Evolutionary conservation across 352 stramenopile species (phyloP).

Genomic region (Phytophthora niederhauseri): DNA sequence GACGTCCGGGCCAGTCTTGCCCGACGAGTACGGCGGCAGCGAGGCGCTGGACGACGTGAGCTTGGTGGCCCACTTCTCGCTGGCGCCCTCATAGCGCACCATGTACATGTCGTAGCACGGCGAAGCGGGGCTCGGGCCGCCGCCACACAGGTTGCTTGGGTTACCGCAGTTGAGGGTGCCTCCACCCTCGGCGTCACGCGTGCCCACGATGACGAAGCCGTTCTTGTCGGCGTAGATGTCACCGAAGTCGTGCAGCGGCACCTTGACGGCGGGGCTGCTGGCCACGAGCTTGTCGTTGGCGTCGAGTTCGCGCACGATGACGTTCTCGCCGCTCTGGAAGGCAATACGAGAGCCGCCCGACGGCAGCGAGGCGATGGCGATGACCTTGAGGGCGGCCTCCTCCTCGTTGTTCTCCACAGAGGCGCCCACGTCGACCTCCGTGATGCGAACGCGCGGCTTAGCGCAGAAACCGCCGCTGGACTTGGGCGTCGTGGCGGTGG

Average conservation of each 20-base stretch:
- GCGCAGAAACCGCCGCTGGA: slow-evolving; percentile 43
- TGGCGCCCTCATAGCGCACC: slow-evolving; percentile 49
- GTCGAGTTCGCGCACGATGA: slow-evolving; percentile 50
- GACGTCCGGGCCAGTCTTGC: slow-evolving; percentile 41
- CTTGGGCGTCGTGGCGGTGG: slow-evolving; percentile 17
- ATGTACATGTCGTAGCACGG: slow-evolving; percentile 67
- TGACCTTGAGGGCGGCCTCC: slow-evolving; percentile 48
- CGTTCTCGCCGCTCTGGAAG: slow-evolving; percentile 51
- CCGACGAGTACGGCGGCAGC: slow-evolving; percentile 53
- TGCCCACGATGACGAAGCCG: slow-evolving; percentile 52
- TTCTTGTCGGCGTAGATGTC: slow-evolving; percentile 56
- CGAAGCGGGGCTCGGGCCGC: slow-evolving; percentile 31
- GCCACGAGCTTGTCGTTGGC: slow-evolving; percentile 44
- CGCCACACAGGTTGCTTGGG: slow-evolving; percentile 51
- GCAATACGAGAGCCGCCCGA: slow-evolving; percentile 49
- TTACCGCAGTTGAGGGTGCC: slow-evolving; percentile 61
- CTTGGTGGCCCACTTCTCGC: slow-evolving; percentile 58
- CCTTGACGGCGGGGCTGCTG: slow-evolving; percentile 34
- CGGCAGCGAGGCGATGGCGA: slow-evolving; percentile 50
- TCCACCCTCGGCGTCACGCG: slow-evolving; percentile 49
- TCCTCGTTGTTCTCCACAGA: slow-evolving; percentile 46
- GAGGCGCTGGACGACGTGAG: slow-evolving; percentile 51
- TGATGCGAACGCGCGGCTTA: slow-evolving; percentile 42
- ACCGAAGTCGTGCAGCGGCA: slow-evolving; percentile 48
- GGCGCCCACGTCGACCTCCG: slow-evolving; percentile 44